Evolutionary conservation across 140 eudicot genomes (phyloP), one percentile per base, ranked within the genome.

Genomic region (Cichorium intybus): DNA sequence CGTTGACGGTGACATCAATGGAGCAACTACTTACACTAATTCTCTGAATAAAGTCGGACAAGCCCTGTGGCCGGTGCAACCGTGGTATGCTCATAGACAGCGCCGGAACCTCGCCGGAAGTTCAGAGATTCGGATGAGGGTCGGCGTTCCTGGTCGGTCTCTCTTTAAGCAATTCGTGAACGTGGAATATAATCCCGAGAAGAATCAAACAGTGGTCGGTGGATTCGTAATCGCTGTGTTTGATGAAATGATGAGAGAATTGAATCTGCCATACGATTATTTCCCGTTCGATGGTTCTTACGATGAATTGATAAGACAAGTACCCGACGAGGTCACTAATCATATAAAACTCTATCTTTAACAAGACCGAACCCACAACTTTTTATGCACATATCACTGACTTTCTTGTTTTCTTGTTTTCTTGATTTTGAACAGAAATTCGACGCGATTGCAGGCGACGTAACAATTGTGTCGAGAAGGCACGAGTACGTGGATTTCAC

Each of bases 181-280:
- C n/a, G 78, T 74, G 9, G 61, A 69, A 18, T 73, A 60, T 45
- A 68, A 71, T 56, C 17, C 45, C 3, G 35, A 49, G 37, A 35
- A 66, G 54, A 74, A 60, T 9, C 65, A 66, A 66, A 64, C 60
- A 7, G 56, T 69, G 24, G 20, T 69, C 24, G 23, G 73, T 12
- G 87, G 87, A 23, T 77, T 81, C 74, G 79, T 77, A 41, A 60
- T 82, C 9, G 84, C 79, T 17, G 84, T 82, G 56, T 82, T 82
- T 29, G 60, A 64, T 5, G 84, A 78, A 81, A 71, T 82, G 61
- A 74, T 82, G 73, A 70, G 53, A 49, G 39, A 54, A 27, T 5
- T 82, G 74, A 75, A 70, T 23, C 77, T 74, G 1, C 81, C 81
- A 24, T 82, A 78, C 61, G 79, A 82, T 15, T 74, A 70, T 54